A percentile compares a stretch with the other conserved stretches of the same genome.
phyloP scores from a whole-genome alignment of 2,329 filamentous ascomycete genomes.

The Fusarium redolens region DNA sequence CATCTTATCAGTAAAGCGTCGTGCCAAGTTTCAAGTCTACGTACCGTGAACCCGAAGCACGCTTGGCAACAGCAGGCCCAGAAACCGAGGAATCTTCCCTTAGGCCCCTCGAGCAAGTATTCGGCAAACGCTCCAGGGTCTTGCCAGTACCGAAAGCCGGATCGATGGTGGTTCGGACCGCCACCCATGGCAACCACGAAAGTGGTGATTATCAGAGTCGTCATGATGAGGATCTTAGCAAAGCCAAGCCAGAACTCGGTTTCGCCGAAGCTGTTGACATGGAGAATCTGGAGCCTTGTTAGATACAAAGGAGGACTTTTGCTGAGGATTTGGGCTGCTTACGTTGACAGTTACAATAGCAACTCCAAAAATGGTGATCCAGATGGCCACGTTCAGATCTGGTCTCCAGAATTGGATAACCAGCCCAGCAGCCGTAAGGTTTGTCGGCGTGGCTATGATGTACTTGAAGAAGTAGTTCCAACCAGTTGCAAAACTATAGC shows the following conservation, averaged over 20 bases:
- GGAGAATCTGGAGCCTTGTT: constrained; percentile 38
- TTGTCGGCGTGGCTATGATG: constrained; percentile 52
- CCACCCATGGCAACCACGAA: constrained; percentile 54
- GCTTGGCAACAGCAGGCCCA: constrained; percentile 54
- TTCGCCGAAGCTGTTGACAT: constrained; percentile 58
- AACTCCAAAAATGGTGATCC: constrained; percentile 51
- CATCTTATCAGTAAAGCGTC: background rate
- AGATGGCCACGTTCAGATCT: constrained; percentile 53
- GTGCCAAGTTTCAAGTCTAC: background rate
- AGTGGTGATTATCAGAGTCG: constrained; percentile 48
- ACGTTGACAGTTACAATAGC: constrained; percentile 50
- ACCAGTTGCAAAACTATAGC: constrained; percentile 53
- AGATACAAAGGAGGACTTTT: background rate
- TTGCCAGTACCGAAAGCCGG: constrained; percentile 58
- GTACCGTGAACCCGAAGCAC: constrained; percentile 49
- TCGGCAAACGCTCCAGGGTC: constrained; percentile 56
- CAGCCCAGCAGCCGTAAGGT: constrained; percentile 53
- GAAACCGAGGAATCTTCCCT: constrained; percentile 54
- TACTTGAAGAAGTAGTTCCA: constrained; percentile 63
- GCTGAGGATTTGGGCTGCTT: background rate
- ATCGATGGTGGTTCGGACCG: constrained; percentile 50
- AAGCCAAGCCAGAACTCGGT: constrained; percentile 61
- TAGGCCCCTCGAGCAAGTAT: constrained; percentile 48
- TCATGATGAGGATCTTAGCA: constrained; percentile 58
- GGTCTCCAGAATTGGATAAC: constrained; percentile 54